These are phyloP conservation scores for Aristolochia contorta DNA, from an alignment of 164 flowering plant genomes.

Conservation along the genomic window DNA sequence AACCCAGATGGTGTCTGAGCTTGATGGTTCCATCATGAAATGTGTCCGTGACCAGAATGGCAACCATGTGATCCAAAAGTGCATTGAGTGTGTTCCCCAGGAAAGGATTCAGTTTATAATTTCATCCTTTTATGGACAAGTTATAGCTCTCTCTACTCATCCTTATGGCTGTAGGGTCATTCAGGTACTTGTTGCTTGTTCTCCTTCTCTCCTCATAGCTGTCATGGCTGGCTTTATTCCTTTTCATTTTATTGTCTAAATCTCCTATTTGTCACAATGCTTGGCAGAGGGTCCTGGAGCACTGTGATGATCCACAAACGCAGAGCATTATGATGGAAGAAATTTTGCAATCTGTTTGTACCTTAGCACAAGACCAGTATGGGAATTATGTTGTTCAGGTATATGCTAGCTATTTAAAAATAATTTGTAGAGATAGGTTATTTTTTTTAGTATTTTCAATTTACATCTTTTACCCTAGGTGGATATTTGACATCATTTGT, in stretches of 20 bases:
- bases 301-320: conserved; percentile 56
- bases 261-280: conserved; percentile 2
- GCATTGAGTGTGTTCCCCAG: conserved; percentile 87
- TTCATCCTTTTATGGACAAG: conserved; percentile 75
- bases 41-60: conserved; percentile 98
- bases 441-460: neutral
- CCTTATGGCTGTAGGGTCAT: conserved; percentile 96
- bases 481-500: too few species aligned
- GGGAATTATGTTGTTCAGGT: conserved; percentile 99
- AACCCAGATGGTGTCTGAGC: conserved; percentile 66
- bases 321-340: conserved; percentile 78
- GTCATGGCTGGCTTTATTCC: neutral
- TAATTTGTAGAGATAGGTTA: neutral
- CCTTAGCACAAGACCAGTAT: conserved; percentile 81
- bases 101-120: conserved; percentile 72
- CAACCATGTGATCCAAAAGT: conserved; percentile 93
- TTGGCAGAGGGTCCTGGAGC: conserved; percentile 81
- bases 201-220: neutral
- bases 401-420: conserved; percentile 1
- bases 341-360: conserved; percentile 66
- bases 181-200: conserved; percentile 42
- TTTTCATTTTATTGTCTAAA: neutral
- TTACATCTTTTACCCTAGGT: too few species aligned
- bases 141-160: conserved; percentile 70
- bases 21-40: conserved; percentile 78